A percentile compares a stretch with the other conserved stretches of the same genome.
Evolutionary conservation across 176 grass and related monocot genomes (phyloP).

Genomic region (Phoenix dactylifera): DNA sequence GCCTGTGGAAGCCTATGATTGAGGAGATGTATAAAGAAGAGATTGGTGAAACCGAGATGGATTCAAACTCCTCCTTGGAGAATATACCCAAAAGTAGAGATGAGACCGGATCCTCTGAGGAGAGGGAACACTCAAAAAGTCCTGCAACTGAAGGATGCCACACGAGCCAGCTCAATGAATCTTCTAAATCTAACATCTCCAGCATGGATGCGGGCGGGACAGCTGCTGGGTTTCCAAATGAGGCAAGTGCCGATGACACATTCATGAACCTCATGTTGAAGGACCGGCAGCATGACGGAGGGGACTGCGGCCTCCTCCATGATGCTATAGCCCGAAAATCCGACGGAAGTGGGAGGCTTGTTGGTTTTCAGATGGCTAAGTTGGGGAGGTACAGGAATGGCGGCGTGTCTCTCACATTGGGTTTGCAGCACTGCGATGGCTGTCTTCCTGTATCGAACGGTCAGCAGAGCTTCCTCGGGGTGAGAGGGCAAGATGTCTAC

Average conservation of each 20-base stretch:
- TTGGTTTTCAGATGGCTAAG: slow-evolving; percentile 58
- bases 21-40: slow-evolving; percentile 99
- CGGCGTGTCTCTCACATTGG: slow-evolving; percentile 71
- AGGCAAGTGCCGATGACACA: slow-evolving; percentile 43
- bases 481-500: slow-evolving; percentile 50
- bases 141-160: slow-evolving; percentile 34
- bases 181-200: slow-evolving; percentile 28
- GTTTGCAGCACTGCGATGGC: slow-evolving; percentile 58
- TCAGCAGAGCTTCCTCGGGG: slow-evolving; percentile 36
- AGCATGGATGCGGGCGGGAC: slow-evolving; percentile 26
- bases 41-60: slow-evolving; percentile 59
- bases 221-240: slow-evolving; percentile 40
- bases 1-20: slow-evolving; percentile 99
- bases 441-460: slow-evolving; percentile 33
- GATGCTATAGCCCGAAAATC: slow-evolving; percentile 27
- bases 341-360: slow-evolving; percentile 31
- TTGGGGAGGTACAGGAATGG: slow-evolving; percentile 40
- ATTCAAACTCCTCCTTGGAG: slow-evolving; percentile 83
- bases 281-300: slow-evolving; percentile 40
- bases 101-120: slow-evolving; percentile 47
- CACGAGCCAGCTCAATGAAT: slow-evolving; percentile 43
- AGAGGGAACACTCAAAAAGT: slow-evolving; percentile 53
- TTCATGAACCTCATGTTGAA: slow-evolving; percentile 92
- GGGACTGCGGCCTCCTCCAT: slow-evolving; percentile 40
- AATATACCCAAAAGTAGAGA: slow-evolving; percentile 45